Percentiles rank a stretch among this genome's conserved stretches.
phyloP scores from a whole-genome alignment of 2,329 filamentous ascomycete species.

The Nigrospora oryzae region DNA sequence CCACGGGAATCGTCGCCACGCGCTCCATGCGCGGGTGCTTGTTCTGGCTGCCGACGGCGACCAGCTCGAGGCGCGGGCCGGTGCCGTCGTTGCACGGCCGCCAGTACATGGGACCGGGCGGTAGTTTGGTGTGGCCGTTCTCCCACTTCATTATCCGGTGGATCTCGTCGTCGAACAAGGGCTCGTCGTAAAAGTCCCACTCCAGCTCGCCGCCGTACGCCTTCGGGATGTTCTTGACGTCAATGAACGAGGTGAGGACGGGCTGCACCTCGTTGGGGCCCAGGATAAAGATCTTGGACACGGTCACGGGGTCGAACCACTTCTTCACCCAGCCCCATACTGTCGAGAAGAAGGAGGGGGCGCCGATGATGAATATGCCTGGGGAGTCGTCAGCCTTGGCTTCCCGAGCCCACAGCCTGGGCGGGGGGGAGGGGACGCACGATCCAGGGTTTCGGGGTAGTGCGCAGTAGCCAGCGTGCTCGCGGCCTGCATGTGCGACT shows the following conservation, averaged over 20 bases:
- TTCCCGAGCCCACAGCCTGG: not conserved
- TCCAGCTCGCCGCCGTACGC: slow-evolving; percentile 83
- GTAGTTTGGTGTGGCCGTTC: slow-evolving; percentile 42
- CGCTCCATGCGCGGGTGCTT: slow-evolving; percentile 35
- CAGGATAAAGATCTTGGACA: slow-evolving; percentile 94
- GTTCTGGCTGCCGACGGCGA: slow-evolving; percentile 40
- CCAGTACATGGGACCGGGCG: slow-evolving; percentile 50
- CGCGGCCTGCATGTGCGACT: slow-evolving; percentile 88
- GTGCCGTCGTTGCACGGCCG: slow-evolving; percentile 34
- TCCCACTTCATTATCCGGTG: slow-evolving; percentile 37
- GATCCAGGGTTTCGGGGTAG: slow-evolving; percentile 88
- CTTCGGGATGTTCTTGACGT: slow-evolving; percentile 74
- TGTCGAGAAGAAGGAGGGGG: slow-evolving; percentile 83
- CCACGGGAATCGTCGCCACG: slow-evolving; percentile 42
- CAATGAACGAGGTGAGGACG: slow-evolving; percentile 75
- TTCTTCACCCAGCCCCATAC: slow-evolving; percentile 94
- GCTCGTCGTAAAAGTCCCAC: slow-evolving; percentile 76
- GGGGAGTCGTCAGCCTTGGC: slow-evolving; percentile 4
- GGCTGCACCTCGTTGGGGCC: slow-evolving; percentile 62
- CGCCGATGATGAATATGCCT: slow-evolving; percentile 66
- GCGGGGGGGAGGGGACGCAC: slow-evolving; percentile 48
- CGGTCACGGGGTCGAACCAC: slow-evolving; percentile 91
- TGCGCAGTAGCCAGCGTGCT: slow-evolving; percentile 83
- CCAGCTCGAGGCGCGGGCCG: slow-evolving; percentile 34
- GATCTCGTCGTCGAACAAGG: slow-evolving; percentile 35